Percentiles rank a stretch among this genome's conserved stretches.
These are phyloP conservation scores for Lantana camara DNA, from an alignment of 257 asterid genomes.

Conservation along the genomic window DNA sequence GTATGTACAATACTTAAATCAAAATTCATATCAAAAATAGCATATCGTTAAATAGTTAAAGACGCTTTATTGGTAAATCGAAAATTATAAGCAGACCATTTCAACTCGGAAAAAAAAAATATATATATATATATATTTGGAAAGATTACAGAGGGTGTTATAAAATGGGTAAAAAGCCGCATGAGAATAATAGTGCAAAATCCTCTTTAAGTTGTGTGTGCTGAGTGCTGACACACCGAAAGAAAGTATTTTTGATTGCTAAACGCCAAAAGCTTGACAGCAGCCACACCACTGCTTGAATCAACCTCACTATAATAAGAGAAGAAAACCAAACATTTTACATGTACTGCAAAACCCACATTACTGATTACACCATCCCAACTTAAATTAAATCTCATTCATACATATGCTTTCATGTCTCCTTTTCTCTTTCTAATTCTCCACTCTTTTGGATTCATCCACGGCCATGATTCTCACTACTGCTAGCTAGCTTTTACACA, in stretches of 20 bases:
- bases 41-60: no score
- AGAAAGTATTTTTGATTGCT: slow-evolving; percentile 31
- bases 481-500: slow-evolving; percentile 8
- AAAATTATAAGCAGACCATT: no score
- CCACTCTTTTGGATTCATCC: slow-evolving; percentile 45
- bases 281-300: slow-evolving; percentile 34
- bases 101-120: neutral
- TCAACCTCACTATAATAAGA: slow-evolving; percentile 23
- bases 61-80: no score
- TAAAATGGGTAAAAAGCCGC: slow-evolving; percentile 28
- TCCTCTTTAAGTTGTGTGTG: slow-evolving; percentile 16
- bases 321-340: slow-evolving; percentile 30
- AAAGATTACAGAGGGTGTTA: neutral
- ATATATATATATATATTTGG: no score
- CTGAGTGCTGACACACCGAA: slow-evolving; percentile 21
- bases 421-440: slow-evolving; percentile 43
- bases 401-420: slow-evolving; percentile 35
- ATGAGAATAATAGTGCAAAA: slow-evolving; percentile 30
- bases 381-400: slow-evolving; percentile 10
- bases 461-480: slow-evolving; percentile 26
- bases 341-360: slow-evolving; percentile 16
- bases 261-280: slow-evolving; percentile 22
- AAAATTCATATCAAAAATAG: no score
- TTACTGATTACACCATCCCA: slow-evolving; percentile 4
- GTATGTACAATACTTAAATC: no score